These are phyloP conservation scores for Zygoascus tannicola DNA, from an alignment of 805 yeast species.

Conservation along the genomic window DNA sequence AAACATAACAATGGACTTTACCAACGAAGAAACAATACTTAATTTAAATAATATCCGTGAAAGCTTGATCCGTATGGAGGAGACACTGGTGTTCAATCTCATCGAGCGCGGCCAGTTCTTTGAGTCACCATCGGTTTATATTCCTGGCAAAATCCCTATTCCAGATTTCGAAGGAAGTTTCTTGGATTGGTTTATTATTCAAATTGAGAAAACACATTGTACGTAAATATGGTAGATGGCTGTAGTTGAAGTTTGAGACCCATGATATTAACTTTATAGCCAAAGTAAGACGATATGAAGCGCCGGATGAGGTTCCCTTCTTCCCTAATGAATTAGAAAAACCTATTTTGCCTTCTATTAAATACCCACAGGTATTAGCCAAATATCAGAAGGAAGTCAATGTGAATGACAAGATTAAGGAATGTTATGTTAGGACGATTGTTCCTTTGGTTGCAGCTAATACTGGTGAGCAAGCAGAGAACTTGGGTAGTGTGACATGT, in stretches of 20 bases:
- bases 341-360: conserved; percentile 69
- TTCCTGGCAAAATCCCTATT: conserved; percentile 42
- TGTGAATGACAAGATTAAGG: conserved; percentile 60
- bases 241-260: neutral
- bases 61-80: conserved; percentile 88
- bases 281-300: conserved; percentile 79
- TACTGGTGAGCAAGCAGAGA: conserved; percentile 69
- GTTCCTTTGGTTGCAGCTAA: conserved; percentile 64
- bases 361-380: conserved; percentile 74
- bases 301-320: conserved; percentile 91
- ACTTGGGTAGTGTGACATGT: conserved; percentile 76
- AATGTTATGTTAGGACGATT: conserved; percentile 60
- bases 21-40: conserved; percentile 72
- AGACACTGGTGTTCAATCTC: conserved; percentile 83
- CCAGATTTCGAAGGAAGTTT: conserved; percentile 72
- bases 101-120: conserved; percentile 89
- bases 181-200: conserved; percentile 74
- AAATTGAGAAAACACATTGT: conserved; percentile 60
- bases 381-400: conserved; percentile 64
- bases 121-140: conserved; percentile 66
- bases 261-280: conserved; percentile 25
- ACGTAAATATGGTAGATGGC: conserved; percentile 3
- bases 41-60: conserved; percentile 74
- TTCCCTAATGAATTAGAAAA: conserved; percentile 57
- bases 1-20: conserved; percentile 58